Conservation (phyloP, 2,329 filamentous ascomycete species). For the Bipolaris oryzae region DNA sequence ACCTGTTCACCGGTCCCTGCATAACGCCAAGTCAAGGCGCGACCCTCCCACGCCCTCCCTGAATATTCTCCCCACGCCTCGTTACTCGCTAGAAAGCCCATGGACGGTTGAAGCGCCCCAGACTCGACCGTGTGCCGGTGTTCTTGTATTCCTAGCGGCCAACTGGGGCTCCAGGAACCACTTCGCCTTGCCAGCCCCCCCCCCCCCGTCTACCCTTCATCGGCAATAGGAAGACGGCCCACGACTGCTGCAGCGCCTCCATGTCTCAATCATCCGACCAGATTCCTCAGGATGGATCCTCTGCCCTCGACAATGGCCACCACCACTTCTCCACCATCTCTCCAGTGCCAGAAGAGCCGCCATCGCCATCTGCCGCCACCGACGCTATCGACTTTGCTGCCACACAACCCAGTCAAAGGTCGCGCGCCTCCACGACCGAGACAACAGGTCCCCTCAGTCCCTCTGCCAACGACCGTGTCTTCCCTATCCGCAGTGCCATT, state of each 20-base stretch:
- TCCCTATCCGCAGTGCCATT: slow-evolving; percentile 80
- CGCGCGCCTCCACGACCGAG: slow-evolving; percentile 25
- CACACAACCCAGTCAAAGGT: slow-evolving; percentile 15
- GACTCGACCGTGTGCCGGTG: slow-evolving; percentile 15
- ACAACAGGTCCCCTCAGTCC: slow-evolving; percentile 46
- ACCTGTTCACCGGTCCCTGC: slow-evolving; percentile 28
- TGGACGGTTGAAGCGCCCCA: slow-evolving; percentile 28
- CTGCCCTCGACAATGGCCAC: slow-evolving; percentile 9
- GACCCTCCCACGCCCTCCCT: slow-evolving; percentile 1
- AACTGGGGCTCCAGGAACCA: not conserved
- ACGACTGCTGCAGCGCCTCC: slow-evolving; percentile 14
- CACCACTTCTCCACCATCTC: slow-evolving; percentile 19
- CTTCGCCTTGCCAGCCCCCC: not conserved
- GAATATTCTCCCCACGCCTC: slow-evolving; percentile 8
- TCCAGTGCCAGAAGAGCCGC: slow-evolving; percentile 22
- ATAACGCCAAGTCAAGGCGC: slow-evolving; percentile 24
- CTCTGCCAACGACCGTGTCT: slow-evolving; percentile 66
- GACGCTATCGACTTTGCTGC: slow-evolving; percentile 9
- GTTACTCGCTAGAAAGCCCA: slow-evolving; percentile 15
- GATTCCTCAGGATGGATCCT: slow-evolving; percentile 16
- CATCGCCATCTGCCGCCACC: slow-evolving; percentile 11
- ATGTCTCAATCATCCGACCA: slow-evolving; percentile 38
- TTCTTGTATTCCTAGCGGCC: slow-evolving; percentile 8
- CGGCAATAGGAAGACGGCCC: not conserved
- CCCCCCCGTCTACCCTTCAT: slow-evolving; percentile 5